These are phyloP conservation scores for Rhodotorula sp. DNA, from an alignment of 1,284 basidiomycete genomes.

Conservation along the genomic window DNA sequence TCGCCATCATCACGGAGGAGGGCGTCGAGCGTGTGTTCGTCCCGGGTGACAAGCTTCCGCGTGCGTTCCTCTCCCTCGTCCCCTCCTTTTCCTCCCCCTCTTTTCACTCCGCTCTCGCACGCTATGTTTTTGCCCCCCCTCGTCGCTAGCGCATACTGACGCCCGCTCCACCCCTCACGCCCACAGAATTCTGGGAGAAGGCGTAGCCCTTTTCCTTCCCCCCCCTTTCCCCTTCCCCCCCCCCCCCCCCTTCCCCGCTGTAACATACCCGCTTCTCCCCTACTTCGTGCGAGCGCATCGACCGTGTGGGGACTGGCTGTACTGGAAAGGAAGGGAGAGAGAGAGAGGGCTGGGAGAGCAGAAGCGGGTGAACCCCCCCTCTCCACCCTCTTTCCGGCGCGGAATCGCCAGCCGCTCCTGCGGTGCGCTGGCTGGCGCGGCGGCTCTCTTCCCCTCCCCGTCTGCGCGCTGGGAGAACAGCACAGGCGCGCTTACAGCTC, in stretches of 20 bases:
- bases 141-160: not conserved
- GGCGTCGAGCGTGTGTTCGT: conserved; percentile 90
- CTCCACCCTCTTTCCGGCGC: too few relatives aligned
- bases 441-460: too few relatives aligned
- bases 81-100: not conserved
- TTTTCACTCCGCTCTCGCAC: not conserved
- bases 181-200: not conserved
- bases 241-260: not conserved
- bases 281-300: not conserved
- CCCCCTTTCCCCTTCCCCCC: not conserved
- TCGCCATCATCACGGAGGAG: conserved; percentile 93
- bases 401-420: too few relatives aligned
- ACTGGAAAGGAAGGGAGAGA: too few relatives aligned
- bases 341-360: too few relatives aligned
- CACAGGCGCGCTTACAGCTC: too few relatives aligned
- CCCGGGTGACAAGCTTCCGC: conserved; percentile 71
- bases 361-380: too few relatives aligned
- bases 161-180: not conserved
- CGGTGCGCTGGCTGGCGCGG: too few relatives aligned
- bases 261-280: too few relatives aligned
- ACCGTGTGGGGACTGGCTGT: too few relatives aligned
- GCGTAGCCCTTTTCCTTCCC: conserved; percentile 22
- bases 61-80: not conserved
- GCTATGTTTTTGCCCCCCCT: too few relatives aligned
- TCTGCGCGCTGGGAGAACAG: too few relatives aligned